Base-by-base conservation (phyloP, 176 grass and related monocot genomes). In the Tillandsia fasciculata region DNA sequence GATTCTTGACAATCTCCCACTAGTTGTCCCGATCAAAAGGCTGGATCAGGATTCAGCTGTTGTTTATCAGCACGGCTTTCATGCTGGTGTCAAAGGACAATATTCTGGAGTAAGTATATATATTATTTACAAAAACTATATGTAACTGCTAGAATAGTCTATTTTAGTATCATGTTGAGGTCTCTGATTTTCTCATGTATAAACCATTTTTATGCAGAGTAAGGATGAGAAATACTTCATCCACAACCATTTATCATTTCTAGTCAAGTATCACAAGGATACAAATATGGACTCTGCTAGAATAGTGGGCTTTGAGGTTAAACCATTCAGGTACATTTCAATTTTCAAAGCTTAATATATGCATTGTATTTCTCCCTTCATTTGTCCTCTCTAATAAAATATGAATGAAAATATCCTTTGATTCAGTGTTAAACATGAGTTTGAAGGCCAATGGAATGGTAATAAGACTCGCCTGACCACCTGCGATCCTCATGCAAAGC, bases 191-290 rank as follows among this genome's bases (percentile, higher is more conserved):
- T 69, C 50, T 64, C 53, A 1, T 9, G 4, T 56, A 6, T 49
- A 42, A 68, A 69, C n/a, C 14, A 14, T 11, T n/a, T 58, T 52
- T 53, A 66, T 24, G 52, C 72, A 95, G 90, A 90, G 83, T 70
- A 95, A 90, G 81, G 90, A 95, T 74, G 90, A 87, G 75, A 95
- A 90, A 26, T 82, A 86, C 69, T 94, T 89, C 68, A 89, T 94
- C 71, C 86, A 94, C 78, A 94, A 94, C 23, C 90, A 95, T 82
- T 72, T 95, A 69, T 82, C 87, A 54, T 95, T 90, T 75, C 77
- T 75, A 18, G 90, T 95, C 64, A 95, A 90, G 72, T 95, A 87
- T 80, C 86, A 95, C 81, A 90, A 77, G 70, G 90, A 95, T 70
- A 83, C 74, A 28, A 77, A 84, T 76, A 90, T 76, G 66, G 86